A percentile compares a stretch with the other conserved stretches of the same genome.
phyloP scores from a whole-genome alignment of 495 filamentous ascomycete species.

The Neurospora sp. region DNA sequence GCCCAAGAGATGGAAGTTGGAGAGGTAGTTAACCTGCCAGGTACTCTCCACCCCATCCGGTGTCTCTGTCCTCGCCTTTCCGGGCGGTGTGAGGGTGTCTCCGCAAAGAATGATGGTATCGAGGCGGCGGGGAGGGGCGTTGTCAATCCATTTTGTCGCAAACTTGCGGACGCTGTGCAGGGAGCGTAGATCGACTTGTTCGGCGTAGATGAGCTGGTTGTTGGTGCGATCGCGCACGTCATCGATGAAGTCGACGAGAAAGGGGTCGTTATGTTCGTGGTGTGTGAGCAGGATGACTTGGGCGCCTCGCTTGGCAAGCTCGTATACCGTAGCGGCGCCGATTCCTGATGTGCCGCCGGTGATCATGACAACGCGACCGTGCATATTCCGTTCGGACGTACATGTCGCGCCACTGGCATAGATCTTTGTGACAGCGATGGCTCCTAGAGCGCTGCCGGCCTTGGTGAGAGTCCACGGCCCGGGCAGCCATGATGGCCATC shows the following conservation, averaged over 20 bases:
- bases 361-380: constrained; percentile 84
- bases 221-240: constrained; percentile 71
- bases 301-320: constrained; percentile 73
- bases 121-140: constrained; percentile 78
- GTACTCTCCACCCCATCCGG: constrained; percentile 74
- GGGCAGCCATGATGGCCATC: constrained; percentile 56
- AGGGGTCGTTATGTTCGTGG: constrained; percentile 68
- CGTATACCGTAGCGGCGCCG: constrained; percentile 61
- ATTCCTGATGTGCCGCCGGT: constrained; percentile 95
- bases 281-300: constrained; percentile 87
- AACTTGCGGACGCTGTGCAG: constrained; percentile 84
- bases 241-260: constrained; percentile 84
- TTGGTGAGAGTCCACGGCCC: constrained; percentile 51
- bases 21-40: constrained; percentile 91
- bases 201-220: constrained; percentile 88
- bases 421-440: constrained; percentile 60
- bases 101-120: constrained; percentile 90
- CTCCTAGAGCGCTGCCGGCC: constrained; percentile 42
- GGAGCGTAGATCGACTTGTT: constrained; percentile 82
- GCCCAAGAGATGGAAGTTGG: constrained; percentile 88
- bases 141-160: constrained; percentile 98
- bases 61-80: constrained; percentile 43
- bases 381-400: constrained; percentile 73
- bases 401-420: constrained; percentile 71
- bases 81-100: constrained; percentile 58